Evolutionary conservation across 306 rosid species (phyloP).

Genomic region (Castanea mollissima): DNA sequence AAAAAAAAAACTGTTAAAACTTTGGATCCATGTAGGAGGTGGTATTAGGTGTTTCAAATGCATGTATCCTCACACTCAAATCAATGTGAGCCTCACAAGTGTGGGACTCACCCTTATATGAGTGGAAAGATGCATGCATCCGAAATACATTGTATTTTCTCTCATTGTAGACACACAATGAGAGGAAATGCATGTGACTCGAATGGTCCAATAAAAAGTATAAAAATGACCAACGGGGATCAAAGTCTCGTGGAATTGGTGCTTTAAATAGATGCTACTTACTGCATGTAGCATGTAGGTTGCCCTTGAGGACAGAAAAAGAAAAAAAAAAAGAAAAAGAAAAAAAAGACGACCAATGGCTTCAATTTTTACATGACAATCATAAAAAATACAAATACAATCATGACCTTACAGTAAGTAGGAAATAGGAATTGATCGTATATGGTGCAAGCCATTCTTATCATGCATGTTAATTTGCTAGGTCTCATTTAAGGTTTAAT

Average conservation of each 20-base stretch:
- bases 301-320: not conserved
- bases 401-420: not conserved
- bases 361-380: not conserved
- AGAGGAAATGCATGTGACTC: not conserved
- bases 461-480: not conserved
- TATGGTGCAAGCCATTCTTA: not conserved
- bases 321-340: fast-evolving
- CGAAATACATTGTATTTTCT: too few species aligned
- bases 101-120: too few species aligned
- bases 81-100: too few species aligned
- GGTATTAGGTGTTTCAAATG: too few species aligned
- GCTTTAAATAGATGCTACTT: not conserved
- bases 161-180: not conserved
- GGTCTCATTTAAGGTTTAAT: not conserved
- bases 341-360: not conserved
- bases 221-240: not conserved
- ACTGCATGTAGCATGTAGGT: not conserved
- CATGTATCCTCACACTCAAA: too few species aligned
- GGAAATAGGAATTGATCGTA: not conserved
- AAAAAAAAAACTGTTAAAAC: too few species aligned
- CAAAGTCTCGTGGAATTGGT: not conserved
- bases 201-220: not conserved
- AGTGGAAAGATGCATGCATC: too few species aligned
- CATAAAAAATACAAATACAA: not conserved
- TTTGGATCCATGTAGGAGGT: too few species aligned